These are phyloP conservation scores for Populus alba DNA, from an alignment of 345 rosid genomes.

Conservation along the genomic window DNA sequence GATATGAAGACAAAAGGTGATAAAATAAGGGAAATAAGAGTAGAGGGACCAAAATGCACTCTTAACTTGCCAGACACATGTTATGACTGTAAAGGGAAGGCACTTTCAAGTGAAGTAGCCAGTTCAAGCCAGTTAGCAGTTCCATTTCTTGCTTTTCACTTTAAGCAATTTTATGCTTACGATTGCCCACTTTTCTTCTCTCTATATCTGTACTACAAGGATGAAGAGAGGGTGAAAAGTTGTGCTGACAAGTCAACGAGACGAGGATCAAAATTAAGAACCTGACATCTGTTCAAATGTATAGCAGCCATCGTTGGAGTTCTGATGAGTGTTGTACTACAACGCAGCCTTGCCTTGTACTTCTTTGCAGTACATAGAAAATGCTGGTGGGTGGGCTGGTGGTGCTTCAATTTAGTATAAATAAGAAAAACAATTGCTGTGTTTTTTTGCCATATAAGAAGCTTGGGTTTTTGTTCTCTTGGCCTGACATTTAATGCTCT, in stretches of 20 bases:
- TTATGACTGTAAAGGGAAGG: neutral
- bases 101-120: conserved; percentile 3
- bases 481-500: too few relatives aligned
- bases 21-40: neutral
- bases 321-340: too few relatives aligned
- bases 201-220: too few relatives aligned
- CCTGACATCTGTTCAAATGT: conserved; percentile 16
- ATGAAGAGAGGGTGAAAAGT: neutral
- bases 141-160: neutral
- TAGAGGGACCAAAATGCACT: neutral
- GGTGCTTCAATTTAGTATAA: too few relatives aligned
- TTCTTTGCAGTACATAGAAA: too few relatives aligned
- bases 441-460: too few relatives aligned
- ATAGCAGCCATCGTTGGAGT: too few relatives aligned
- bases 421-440: too few relatives aligned
- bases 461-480: too few relatives aligned
- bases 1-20: neutral
- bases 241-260: conserved; percentile 2
- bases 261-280: conserved; percentile 5
- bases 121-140: neutral
- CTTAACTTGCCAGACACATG: neutral
- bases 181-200: neutral
- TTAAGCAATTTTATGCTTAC: neutral
- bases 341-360: too few relatives aligned
- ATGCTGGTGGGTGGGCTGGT: too few relatives aligned